A percentile compares a stretch with the other conserved stretches of the same genome.
Conservation (phyloP, 441 rosid species). For the Pelargonium citronellum region DNA sequence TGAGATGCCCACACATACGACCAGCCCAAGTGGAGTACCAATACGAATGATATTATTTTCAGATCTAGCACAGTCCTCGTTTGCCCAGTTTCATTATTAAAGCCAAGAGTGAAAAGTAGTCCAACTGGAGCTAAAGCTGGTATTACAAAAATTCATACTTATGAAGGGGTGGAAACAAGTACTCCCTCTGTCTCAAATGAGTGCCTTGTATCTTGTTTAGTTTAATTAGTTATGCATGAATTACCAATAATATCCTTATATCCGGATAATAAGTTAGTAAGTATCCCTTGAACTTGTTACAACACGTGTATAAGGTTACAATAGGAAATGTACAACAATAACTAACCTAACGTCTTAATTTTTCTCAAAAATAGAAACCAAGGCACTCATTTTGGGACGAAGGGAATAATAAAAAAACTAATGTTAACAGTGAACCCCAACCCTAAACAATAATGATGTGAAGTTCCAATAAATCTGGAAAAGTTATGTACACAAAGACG, state of each 20-base stretch:
- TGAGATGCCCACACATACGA: constrained; percentile 3
- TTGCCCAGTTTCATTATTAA: background rate
- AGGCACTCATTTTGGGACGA: no score
- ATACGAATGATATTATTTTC: background rate
- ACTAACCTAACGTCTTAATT: no score
- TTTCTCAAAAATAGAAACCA: no score
- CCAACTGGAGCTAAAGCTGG: background rate
- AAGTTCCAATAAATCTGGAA: background rate
- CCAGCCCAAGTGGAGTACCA: background rate
- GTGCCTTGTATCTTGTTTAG: no score
- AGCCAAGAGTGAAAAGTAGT: background rate
- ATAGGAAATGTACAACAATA: no score
- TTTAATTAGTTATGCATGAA: no score
- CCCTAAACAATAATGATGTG: background rate
- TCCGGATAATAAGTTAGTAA: no score
- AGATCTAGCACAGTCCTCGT: background rate
- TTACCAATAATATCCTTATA: no score
- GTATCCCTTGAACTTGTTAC: no score
- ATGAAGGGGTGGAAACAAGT: background rate
- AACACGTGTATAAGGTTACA: no score
- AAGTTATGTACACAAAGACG: background rate
- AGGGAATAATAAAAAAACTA: no score
- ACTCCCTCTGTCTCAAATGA: background rate
- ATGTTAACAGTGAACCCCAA: background rate
- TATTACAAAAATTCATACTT: background rate